These are phyloP conservation scores for Malus asiatica DNA, from an alignment of 306 rosid species.

Conservation along the genomic window DNA sequence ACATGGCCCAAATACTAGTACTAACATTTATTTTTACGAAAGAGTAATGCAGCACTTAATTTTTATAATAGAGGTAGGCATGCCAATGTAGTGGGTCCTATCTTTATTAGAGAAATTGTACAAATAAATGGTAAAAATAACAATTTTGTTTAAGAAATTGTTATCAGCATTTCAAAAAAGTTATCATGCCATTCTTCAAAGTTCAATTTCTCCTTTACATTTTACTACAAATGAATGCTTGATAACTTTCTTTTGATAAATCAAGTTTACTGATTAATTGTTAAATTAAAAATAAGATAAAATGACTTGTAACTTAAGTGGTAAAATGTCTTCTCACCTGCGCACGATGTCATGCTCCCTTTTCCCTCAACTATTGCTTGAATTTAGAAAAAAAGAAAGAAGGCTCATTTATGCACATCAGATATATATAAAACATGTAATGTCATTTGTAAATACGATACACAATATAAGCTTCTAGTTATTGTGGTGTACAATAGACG, in stretches of 20 bases:
- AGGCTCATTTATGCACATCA: neutral
- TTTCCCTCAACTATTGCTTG: neutral
- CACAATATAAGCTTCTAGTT: neutral
- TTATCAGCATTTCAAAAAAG: neutral
- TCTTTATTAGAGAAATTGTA: too few relatives aligned
- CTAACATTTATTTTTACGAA: neutral
- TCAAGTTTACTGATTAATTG: neutral
- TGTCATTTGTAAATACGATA: too few relatives aligned
- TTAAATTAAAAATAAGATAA: too few relatives aligned
- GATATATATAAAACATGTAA: too few relatives aligned
- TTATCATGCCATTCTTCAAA: neutral
- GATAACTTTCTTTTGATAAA: neutral
- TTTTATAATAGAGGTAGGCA: too few relatives aligned
- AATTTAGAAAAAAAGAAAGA: too few relatives aligned
- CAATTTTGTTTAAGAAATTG: too few relatives aligned
- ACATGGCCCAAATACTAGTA: neutral
- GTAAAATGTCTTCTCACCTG: neutral
- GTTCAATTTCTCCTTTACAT: too few relatives aligned
- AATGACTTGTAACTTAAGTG: neutral
- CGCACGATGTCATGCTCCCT: too few relatives aligned
- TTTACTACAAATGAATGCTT: neutral
- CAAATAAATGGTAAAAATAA: too few relatives aligned
- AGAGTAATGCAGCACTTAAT: too few relatives aligned
- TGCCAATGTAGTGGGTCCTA: fast-evolving
- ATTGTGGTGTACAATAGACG: neutral